Conservation (phyloP, 2,329 filamentous ascomycete genomes). For the Trichoderma lentiforme region DNA sequence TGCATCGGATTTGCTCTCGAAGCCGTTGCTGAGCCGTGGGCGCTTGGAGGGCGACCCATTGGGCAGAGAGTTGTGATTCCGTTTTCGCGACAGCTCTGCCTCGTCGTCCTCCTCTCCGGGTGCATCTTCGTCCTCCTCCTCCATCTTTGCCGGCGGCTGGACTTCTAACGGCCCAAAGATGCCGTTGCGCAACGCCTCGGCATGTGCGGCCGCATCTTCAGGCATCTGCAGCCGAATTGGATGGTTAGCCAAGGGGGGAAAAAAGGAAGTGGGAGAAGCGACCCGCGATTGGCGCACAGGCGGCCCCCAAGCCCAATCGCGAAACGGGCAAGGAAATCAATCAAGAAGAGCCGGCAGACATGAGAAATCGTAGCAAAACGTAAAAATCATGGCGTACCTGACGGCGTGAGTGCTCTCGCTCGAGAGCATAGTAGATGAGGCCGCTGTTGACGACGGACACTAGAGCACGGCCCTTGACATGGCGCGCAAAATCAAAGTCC, state of each 20-base stretch:
- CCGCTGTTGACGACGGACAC: constrained; percentile 62
- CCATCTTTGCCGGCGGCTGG: constrained; percentile 41
- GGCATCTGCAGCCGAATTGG: constrained; percentile 43
- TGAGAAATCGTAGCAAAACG: not conserved
- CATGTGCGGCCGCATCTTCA: constrained; percentile 45
- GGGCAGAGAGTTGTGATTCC: constrained; percentile 43
- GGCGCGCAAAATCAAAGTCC: constrained; percentile 60
- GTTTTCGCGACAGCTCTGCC: constrained; percentile 48
- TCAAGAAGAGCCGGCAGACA: not conserved
- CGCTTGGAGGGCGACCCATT: constrained; percentile 59
- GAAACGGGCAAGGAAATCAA: constrained; percentile 14
- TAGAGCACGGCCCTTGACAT: constrained; percentile 63
- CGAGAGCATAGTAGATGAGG: constrained; percentile 57
- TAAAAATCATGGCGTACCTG: constrained; percentile 41
- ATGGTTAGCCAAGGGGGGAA: constrained; percentile 2
- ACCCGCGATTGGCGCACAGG: constrained; percentile 16
- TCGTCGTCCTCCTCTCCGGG: constrained; percentile 33
- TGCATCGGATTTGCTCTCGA: constrained; percentile 53
- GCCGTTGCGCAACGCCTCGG: constrained; percentile 47
- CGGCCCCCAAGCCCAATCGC: not conserved
- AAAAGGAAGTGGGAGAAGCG: not conserved
- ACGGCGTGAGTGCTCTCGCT: constrained; percentile 51
- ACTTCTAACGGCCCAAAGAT: constrained; percentile 56
- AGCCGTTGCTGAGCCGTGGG: constrained; percentile 59
- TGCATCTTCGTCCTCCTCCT: constrained; percentile 35